Evolutionary conservation across 306 rosid species (phyloP).

Genomic region (Senna siamea): DNA sequence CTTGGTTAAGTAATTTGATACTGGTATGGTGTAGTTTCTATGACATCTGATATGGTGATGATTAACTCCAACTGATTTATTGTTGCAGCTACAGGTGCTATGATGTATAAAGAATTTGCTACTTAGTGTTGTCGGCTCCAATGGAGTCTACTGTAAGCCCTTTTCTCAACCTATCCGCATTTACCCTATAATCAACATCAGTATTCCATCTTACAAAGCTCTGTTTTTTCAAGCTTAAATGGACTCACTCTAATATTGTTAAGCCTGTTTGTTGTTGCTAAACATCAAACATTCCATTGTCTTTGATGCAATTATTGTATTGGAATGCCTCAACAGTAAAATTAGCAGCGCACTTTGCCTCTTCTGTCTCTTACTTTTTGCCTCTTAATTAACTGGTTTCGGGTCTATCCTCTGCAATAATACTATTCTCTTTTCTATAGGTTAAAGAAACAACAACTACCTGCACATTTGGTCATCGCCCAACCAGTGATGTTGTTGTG

Average conservation of each 20-base stretch:
- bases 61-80: background rate
- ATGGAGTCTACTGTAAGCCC: constrained; percentile 55
- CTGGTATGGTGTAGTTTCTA: background rate
- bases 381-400: background rate
- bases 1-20: background rate
- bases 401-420: constrained; percentile 10
- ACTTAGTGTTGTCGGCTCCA: constrained; percentile 32
- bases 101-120: constrained; percentile 27
- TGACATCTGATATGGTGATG: background rate
- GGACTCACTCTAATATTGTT: background rate
- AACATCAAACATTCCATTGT: background rate
- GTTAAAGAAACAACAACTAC: constrained; percentile 51
- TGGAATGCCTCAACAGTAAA: background rate
- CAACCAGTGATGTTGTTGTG: constrained; percentile 93
- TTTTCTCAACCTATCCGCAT: background rate
- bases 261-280: background rate
- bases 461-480: constrained; percentile 64
- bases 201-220: background rate
- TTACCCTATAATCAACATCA: background rate
- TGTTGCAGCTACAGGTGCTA: constrained; percentile 43
- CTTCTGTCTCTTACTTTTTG: background rate
- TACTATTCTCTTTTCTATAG: constrained; percentile 48
- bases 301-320: background rate
- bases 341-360: background rate
- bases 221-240: background rate